These are phyloP conservation scores for Theobroma grandiflorum DNA, from an alignment of 441 rosid genomes.

Conservation along the genomic window DNA sequence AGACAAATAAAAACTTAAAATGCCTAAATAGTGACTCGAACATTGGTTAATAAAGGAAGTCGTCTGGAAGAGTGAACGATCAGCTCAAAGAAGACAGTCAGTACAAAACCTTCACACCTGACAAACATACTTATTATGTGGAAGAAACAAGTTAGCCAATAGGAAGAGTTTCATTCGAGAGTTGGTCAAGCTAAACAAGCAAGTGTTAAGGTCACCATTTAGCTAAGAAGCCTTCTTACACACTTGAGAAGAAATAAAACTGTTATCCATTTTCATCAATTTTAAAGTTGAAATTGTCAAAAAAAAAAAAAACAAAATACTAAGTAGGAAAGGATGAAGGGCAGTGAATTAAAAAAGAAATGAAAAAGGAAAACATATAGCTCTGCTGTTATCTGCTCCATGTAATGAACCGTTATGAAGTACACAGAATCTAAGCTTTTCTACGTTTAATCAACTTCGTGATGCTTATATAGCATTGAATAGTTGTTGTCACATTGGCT, in stretches of 20 bases:
- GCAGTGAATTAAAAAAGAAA: no score
- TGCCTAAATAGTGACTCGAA: background rate
- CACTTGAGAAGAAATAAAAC: background rate
- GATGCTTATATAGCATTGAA: background rate
- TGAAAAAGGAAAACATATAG: conserved; percentile 7
- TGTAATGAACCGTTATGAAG: background rate
- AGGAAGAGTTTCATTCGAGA: background rate
- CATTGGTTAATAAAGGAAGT: background rate
- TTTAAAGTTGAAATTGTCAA: no score
- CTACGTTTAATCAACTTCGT: background rate
- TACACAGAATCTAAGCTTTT: background rate
- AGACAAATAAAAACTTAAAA: background rate
- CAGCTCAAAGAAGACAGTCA: no score
- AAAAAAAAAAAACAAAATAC: no score
- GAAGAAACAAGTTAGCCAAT: background rate
- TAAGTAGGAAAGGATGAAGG: no score
- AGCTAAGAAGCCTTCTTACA: background rate
- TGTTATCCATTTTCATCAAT: no score
- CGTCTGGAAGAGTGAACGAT: background rate
- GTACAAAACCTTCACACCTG: no score
- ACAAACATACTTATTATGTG: background rate
- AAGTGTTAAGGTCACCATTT: background rate
- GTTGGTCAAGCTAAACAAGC: background rate
- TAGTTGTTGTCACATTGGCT: background rate
- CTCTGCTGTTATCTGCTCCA: background rate